Evolutionary conservation across 345 rosid genomes (phyloP).

Genomic region (Populus nigra): DNA sequence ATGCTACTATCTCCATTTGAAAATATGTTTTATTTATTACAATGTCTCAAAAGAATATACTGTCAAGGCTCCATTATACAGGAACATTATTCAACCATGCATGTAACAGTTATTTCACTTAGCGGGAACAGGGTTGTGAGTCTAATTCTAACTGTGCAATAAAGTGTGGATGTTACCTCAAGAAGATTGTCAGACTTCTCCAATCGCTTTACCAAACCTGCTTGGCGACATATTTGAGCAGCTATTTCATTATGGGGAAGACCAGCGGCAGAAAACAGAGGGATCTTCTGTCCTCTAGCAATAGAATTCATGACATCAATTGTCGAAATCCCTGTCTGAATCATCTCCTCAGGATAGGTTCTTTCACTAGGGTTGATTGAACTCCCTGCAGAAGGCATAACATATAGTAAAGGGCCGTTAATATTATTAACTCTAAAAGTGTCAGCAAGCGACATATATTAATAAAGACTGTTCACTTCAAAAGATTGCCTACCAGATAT

Average conservation of each 20-base stretch:
- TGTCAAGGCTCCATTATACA: neutral
- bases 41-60: neutral
- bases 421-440: neutral
- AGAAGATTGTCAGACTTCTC: constrained; percentile 77
- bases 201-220: constrained; percentile 93
- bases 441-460: constrained; percentile 6
- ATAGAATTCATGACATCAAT: constrained; percentile 98
- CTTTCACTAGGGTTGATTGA: constrained; percentile 98
- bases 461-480: neutral
- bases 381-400: constrained; percentile 52
- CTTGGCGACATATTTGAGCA: constrained; percentile 99
- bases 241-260: constrained; percentile 98
- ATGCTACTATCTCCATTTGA: neutral
- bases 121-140: neutral
- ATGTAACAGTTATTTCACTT: neutral
- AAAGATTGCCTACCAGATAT: constrained; percentile 62
- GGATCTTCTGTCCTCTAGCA: constrained; percentile 98
- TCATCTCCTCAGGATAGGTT: constrained; percentile 98
- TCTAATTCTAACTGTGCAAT: neutral
- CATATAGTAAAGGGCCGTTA: neutral
- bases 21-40: neutral
- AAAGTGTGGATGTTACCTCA: constrained; percentile 42
- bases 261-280: constrained; percentile 98
- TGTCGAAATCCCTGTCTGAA: constrained; percentile 95
- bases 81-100: neutral